Base-by-base conservation (phyloP, 305 asterid species). In the Fraxinus platypoda region DNA sequence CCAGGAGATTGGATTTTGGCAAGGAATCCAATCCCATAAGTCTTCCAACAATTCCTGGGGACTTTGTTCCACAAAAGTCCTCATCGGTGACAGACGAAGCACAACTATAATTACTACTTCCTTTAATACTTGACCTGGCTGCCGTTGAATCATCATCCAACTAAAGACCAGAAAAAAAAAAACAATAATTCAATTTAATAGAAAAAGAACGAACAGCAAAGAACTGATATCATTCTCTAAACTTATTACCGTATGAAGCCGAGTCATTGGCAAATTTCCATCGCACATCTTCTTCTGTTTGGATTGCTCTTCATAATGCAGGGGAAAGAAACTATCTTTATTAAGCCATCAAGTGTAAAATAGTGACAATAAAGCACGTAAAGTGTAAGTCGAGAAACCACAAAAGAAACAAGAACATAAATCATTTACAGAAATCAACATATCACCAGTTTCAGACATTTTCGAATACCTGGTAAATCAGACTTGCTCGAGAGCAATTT, bases 21-120 rank as follows among this genome's bases (percentile, higher is more conserved):
- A 93, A 74, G 25, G 92, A 86, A 83, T 95, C 95, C 86, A 95
- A 87, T 34, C 99, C 99, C 99, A 95, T 95, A 31, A 95, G 94
- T 68, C 97, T 91, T 33, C 98, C 99, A 86, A 93, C 94, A 5
- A 95, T 96, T 0, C 94, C 90, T 0, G 98, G 98, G 46, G 94
- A 88, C 83, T 78, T 90, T 75, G 89, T 85, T 52, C 87, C 92
- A 23, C 85, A 84, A 34, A 84, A 75, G 52, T 94, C 97, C 64
- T 92, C 97, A 70, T 94, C 94, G 3, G 94, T 89, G 43, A 90
- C 88, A 1, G 97, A 95, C 23, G 98, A 92, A 85, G 97, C 91
- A 83, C 94, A 86, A 75, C 98, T 94, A 76, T 91, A 91, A 59
- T 92, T 93, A 75, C 94, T 89, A 46, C 95, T 87, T 80, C 86